phyloP scores from a whole-genome alignment of 148 eudicot genomes.

The Persicaria maculosa region DNA sequence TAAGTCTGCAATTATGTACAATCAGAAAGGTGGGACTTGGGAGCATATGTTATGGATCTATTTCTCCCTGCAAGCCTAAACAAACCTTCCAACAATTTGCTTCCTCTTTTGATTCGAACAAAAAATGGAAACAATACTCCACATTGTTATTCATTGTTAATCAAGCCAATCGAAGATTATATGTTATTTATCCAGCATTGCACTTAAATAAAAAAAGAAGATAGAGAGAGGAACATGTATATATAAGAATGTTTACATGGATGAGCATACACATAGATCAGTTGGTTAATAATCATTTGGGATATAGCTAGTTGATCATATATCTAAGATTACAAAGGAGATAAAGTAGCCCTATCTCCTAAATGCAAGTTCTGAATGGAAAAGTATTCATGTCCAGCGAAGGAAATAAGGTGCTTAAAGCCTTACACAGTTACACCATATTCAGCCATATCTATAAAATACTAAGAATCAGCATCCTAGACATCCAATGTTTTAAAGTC shows the following conservation, averaged over 20 bases:
- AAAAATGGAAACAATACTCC: background rate
- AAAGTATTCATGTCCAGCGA: too few species aligned
- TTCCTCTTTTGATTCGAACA: too few species aligned
- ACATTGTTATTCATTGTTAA: background rate
- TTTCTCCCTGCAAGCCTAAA: background rate
- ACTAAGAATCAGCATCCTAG: background rate
- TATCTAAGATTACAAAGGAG: background rate
- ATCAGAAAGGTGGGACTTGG: background rate
- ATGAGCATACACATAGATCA: background rate
- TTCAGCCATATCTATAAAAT: background rate
- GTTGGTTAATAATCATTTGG: background rate
- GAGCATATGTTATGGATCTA: background rate
- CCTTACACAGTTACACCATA: background rate
- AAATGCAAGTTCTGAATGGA: too few species aligned
- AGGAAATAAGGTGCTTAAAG: too few species aligned
- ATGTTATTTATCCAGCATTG: background rate
- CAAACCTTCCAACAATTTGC: background rate
- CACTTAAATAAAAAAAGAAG: background rate
- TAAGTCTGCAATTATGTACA: slow-evolving; percentile 52
- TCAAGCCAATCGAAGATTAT: background rate
- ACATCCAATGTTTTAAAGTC: background rate
- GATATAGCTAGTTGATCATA: background rate
- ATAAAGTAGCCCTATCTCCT: too few species aligned
- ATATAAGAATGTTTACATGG: background rate
- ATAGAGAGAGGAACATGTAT: background rate